Conservation (phyloP, 306 rosid genomes). For the Prunus dulcis region DNA sequence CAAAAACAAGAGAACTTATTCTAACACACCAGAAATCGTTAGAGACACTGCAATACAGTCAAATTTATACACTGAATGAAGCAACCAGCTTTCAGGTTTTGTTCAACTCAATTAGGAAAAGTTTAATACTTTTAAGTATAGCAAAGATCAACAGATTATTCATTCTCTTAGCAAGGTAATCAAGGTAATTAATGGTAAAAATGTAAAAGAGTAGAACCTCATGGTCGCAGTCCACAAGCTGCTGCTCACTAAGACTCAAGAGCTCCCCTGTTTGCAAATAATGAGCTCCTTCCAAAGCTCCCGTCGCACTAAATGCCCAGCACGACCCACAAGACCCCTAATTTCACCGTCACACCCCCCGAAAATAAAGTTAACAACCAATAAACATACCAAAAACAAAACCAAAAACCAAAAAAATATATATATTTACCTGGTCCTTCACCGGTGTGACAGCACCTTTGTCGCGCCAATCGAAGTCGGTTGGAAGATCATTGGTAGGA, state of each 20-base stretch:
- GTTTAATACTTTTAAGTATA: background rate
- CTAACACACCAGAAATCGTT: background rate
- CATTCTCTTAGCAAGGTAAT: background rate
- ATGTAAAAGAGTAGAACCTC: slow-evolving; percentile 46
- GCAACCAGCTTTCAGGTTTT: background rate
- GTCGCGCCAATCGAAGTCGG: slow-evolving; percentile 92
- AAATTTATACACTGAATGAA: background rate
- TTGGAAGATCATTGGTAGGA: slow-evolving; percentile 70
- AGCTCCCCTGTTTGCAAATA: slow-evolving; percentile 68
- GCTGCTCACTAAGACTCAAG: slow-evolving; percentile 82
- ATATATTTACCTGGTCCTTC: slow-evolving; percentile 61
- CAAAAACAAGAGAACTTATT: background rate
- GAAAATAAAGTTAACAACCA: background rate
- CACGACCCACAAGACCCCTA: slow-evolving; percentile 96
- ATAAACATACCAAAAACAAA: background rate
- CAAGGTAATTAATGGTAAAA: background rate
- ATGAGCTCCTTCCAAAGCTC: slow-evolving; percentile 94
- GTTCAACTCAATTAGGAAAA: background rate
- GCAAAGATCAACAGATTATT: background rate
- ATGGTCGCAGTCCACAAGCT: slow-evolving; percentile 97
- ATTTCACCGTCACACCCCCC: slow-evolving; percentile 4
- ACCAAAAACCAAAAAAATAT: background rate
- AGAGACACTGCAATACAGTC: too few relatives aligned
- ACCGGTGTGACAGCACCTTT: slow-evolving; percentile 77
- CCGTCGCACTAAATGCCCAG: slow-evolving; percentile 89